These are phyloP conservation scores for Cicer bijugum DNA, from an alignment of 306 rosid species.

Conservation along the genomic window DNA sequence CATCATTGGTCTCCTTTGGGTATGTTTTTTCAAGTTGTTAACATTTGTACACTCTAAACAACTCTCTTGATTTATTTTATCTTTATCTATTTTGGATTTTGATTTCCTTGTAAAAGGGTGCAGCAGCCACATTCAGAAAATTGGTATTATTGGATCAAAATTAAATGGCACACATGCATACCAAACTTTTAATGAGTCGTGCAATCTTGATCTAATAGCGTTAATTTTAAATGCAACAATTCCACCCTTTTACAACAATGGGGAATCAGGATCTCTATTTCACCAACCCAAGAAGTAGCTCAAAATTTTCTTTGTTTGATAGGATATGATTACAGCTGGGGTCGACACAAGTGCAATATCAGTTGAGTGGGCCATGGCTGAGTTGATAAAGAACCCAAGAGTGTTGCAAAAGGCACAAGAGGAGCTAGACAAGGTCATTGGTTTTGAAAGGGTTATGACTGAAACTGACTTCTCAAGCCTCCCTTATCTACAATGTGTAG, in stretches of 20 bases:
- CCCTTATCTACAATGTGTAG: slow-evolving; percentile 74
- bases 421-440: slow-evolving; percentile 71
- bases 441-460: slow-evolving; percentile 64
- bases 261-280: neutral
- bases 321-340: slow-evolving; percentile 96
- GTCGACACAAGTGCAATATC: slow-evolving; percentile 80
- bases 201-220: neutral
- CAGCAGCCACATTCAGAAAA: neutral
- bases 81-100: neutral
- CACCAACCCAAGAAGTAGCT: neutral
- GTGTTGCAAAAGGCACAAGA: slow-evolving; percentile 85
- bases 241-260: neutral
- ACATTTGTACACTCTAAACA: slow-evolving; percentile 1
- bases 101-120: neutral
- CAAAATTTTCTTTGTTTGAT: neutral
- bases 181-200: neutral
- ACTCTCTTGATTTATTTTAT: neutral
- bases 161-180: neutral
- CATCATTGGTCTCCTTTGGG: slow-evolving; percentile 92
- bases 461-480: slow-evolving; percentile 73
- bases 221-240: neutral
- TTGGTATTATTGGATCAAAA: neutral
- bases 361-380: slow-evolving; percentile 92
- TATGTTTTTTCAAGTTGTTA: slow-evolving; percentile 27
- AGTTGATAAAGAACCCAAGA: slow-evolving; percentile 73